Percentiles rank a stretch among this genome's conserved stretches.
phyloP scores from a whole-genome alignment of 2,329 filamentous ascomycete species.

The Diplocarpon rosae region DNA sequence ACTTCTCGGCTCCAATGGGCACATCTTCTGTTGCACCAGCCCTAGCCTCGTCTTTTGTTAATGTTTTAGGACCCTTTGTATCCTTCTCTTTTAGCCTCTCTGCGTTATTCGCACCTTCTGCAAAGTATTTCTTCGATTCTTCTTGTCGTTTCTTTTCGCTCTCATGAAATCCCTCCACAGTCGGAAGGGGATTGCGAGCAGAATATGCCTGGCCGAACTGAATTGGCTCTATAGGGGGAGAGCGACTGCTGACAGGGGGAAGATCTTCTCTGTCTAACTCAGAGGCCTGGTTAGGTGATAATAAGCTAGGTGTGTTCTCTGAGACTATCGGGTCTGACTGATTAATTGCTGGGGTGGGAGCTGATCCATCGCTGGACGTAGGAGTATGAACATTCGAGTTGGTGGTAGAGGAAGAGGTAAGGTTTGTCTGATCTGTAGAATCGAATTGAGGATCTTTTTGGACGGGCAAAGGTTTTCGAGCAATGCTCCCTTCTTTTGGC shows the following conservation, averaged over 20 bases:
- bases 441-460: neutral
- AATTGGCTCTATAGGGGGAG: conserved; percentile 8
- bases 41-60: conserved; percentile 5
- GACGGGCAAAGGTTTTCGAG: neutral
- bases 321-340: neutral
- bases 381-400: neutral
- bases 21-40: conserved; percentile 15
- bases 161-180: conserved; percentile 14
- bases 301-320: no score
- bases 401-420: neutral
- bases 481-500: conserved; percentile 1
- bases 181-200: conserved; percentile 18
- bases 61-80: conserved; percentile 1
- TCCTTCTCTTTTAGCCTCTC: conserved; percentile 2
- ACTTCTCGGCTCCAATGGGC: conserved; percentile 17
- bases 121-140: conserved; percentile 12
- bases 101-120: conserved; percentile 3
- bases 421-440: no score
- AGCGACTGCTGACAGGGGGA: no score
- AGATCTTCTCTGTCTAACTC: no score
- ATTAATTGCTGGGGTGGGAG: neutral
- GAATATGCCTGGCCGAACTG: conserved; percentile 16
- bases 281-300: no score
- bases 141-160: conserved; percentile 9
- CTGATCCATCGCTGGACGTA: neutral